Evolutionary conservation across 768 basidiomycete genomes (phyloP).

Genomic region (Zangia roseola): DNA sequence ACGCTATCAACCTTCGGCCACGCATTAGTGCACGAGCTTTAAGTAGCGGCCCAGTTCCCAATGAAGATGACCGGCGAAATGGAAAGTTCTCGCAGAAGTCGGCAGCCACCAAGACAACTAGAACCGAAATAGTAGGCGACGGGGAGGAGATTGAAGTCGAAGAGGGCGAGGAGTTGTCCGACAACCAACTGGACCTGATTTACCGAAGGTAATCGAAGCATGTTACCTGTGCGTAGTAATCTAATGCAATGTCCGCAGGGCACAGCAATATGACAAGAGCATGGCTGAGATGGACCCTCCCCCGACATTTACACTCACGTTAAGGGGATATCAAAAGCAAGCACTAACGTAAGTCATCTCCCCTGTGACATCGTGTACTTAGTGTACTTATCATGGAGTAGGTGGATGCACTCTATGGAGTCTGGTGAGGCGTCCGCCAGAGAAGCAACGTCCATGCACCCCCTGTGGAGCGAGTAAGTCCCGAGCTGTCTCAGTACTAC

Average conservation of each 20-base stretch:
- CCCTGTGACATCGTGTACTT: not conserved
- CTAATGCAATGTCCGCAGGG: constrained; percentile 45
- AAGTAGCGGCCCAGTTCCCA: constrained; percentile 28
- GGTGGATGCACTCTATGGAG: constrained; percentile 93
- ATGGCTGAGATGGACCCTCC: constrained; percentile 84
- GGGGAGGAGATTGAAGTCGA: constrained; percentile 84
- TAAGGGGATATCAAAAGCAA: constrained; percentile 92
- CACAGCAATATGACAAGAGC: constrained; percentile 73
- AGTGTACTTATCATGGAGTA: constrained; percentile 26
- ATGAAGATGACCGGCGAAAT: constrained; percentile 35
- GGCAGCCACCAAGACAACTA: constrained; percentile 39
- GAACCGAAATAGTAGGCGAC: constrained; percentile 73
- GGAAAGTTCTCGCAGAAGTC: constrained; percentile 40
- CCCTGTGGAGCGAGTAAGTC: constrained; percentile 88
- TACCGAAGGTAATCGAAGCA: constrained; percentile 65
- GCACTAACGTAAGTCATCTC: constrained; percentile 60
- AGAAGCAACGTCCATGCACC: constrained; percentile 77
- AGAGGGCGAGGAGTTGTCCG: constrained; percentile 76
- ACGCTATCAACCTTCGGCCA: constrained; percentile 69
- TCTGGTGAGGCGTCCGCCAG: constrained; percentile 68
- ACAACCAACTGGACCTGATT: constrained; percentile 78
- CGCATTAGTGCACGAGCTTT: constrained; percentile 41
- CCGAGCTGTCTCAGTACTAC: not conserved
- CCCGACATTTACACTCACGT: constrained; percentile 66
- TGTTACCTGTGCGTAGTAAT: not conserved